Percentiles rank a stretch among this genome's conserved stretches.
phyloP scores from a whole-genome alignment of 768 basidiomycete genomes.

The Termitomyces sp. region DNA sequence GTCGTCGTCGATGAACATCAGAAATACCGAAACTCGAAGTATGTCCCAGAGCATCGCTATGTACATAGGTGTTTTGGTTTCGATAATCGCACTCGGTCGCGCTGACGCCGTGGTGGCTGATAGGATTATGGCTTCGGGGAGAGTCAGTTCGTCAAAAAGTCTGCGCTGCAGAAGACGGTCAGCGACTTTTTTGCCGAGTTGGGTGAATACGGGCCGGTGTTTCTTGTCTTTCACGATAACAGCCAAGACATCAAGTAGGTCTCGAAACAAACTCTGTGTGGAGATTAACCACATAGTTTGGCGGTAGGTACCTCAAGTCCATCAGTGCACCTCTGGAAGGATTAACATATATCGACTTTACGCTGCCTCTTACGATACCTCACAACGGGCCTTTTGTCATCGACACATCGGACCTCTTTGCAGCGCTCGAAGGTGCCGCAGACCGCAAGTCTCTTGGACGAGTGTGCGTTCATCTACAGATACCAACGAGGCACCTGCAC shows the following conservation, averaged over 20 bases:
- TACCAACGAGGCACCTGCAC: conserved; percentile 53
- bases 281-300: neutral
- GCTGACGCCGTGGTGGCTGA: neutral
- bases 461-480: conserved; percentile 57
- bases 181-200: conserved; percentile 35
- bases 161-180: conserved; percentile 47
- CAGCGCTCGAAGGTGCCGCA: conserved; percentile 62
- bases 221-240: conserved; percentile 77
- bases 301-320: conserved; percentile 46
- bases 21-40: conserved; percentile 52
- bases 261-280: neutral
- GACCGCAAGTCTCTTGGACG: conserved; percentile 54
- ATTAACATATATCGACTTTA: conserved; percentile 32
- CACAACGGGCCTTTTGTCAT: conserved; percentile 54
- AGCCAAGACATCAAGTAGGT: conserved; percentile 70
- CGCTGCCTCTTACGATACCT: conserved; percentile 50
- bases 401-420: conserved; percentile 73
- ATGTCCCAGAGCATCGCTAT: conserved; percentile 56
- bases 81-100: too few relatives aligned
- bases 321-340: conserved; percentile 50
- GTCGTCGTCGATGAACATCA: conserved; percentile 59
- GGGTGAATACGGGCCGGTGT: conserved; percentile 49
- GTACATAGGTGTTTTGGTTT: too few relatives aligned
- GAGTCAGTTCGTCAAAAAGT: conserved; percentile 48
- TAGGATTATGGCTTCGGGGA: conserved; percentile 66